Percentiles rank a stretch among this genome's conserved stretches.
phyloP scores from a whole-genome alignment of 495 filamentous ascomycete species.

The Aspergillus biplanus region DNA sequence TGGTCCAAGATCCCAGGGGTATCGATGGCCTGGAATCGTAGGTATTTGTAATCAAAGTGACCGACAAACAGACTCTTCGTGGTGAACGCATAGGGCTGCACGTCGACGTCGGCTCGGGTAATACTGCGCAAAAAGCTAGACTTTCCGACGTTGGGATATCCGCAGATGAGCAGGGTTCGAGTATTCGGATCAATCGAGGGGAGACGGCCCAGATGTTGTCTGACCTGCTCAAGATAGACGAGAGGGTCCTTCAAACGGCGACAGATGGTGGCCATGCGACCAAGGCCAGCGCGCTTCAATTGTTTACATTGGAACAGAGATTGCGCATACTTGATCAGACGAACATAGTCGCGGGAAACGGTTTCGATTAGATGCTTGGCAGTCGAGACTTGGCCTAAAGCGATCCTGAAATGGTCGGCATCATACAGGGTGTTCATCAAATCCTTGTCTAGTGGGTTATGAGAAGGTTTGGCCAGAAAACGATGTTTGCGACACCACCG shows the following conservation, averaged over 20 bases:
- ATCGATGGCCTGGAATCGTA: constrained; percentile 88
- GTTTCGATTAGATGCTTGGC: constrained; percentile 97
- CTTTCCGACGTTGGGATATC: constrained; percentile 98
- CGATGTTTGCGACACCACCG: not conserved
- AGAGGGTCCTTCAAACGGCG: constrained; percentile 92
- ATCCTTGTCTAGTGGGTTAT: constrained; percentile 64
- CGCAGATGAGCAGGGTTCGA: constrained; percentile 90
- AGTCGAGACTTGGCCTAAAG: constrained; percentile 92
- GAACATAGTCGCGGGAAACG: constrained; percentile 91
- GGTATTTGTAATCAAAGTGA: constrained; percentile 98
- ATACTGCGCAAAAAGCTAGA: constrained; percentile 91
- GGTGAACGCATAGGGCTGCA: constrained; percentile 98
- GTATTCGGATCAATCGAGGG: constrained; percentile 98
- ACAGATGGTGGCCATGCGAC: constrained; percentile 96
- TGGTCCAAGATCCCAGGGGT: constrained; percentile 96
- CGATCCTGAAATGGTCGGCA: constrained; percentile 97
- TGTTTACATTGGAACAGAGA: constrained; percentile 96
- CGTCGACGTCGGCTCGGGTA: constrained; percentile 93
- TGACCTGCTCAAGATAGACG: constrained; percentile 94
- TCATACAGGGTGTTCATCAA: constrained; percentile 87
- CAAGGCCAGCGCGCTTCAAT: constrained; percentile 84
- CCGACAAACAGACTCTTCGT: constrained; percentile 97
- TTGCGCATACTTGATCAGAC: constrained; percentile 93
- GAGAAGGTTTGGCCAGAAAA: constrained; percentile 19
- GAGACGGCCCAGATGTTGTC: constrained; percentile 95